phyloP scores from a whole-genome alignment of 768 basidiomycete genomes.

The Holtermannia corniformis region DNA sequence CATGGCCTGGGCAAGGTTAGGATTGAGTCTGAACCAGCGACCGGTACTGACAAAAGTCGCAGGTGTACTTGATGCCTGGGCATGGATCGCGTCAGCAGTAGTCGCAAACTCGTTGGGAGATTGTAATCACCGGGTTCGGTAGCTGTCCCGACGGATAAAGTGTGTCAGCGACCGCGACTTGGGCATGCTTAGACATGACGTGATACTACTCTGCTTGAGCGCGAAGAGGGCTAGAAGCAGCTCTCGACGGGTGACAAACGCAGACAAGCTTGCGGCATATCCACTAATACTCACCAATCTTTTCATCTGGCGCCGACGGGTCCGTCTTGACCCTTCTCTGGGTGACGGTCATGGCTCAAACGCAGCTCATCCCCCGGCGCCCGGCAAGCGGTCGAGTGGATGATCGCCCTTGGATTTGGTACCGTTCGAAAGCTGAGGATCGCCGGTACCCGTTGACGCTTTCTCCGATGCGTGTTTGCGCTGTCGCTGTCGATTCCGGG shows the following conservation, averaged over 20 bases:
- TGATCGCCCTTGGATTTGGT: too few species aligned
- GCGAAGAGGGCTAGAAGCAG: neutral
- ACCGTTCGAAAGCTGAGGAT: too few species aligned
- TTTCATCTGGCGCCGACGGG: constrained; percentile 23
- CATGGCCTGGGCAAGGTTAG: constrained; percentile 44
- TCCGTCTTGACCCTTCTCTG: constrained; percentile 31
- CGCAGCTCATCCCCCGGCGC: too few species aligned
- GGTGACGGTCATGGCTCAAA: constrained; percentile 34
- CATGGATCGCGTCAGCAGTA: neutral
- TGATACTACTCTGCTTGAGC: neutral
- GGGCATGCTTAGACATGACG: neutral
- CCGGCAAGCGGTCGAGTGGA: too few species aligned
- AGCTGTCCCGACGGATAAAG: constrained; percentile 16
- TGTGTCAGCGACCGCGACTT: neutral
- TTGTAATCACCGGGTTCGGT: constrained; percentile 25
- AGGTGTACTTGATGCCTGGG: constrained; percentile 39
- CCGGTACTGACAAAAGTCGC: constrained; percentile 36
- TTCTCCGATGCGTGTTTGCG: too few species aligned
- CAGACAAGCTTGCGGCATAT: neutral
- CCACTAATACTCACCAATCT: constrained; percentile 18
- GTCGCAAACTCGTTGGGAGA: neutral
- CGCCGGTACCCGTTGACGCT: too few species aligned
- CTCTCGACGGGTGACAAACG: neutral
- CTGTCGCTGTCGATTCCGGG: too few species aligned
- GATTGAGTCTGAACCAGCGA: too few species aligned